Evolutionary conservation across 2,329 filamentous ascomycete species (phyloP).

Genomic region (Leptographium procerum): DNA sequence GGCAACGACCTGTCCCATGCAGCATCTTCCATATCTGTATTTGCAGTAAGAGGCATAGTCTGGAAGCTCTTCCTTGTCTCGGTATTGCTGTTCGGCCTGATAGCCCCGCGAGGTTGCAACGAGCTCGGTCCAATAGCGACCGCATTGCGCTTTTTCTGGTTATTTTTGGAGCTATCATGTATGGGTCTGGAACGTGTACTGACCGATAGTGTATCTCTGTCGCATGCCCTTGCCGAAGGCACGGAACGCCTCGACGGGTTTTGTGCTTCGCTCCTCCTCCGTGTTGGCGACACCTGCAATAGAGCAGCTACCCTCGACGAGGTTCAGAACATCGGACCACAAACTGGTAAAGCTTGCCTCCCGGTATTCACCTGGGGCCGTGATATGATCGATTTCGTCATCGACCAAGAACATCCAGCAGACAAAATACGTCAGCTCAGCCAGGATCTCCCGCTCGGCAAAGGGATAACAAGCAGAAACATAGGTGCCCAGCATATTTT

Average conservation of each 20-base stretch:
- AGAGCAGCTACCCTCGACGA: not conserved
- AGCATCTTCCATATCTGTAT: not conserved
- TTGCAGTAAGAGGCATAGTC: not conserved
- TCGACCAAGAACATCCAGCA: not conserved
- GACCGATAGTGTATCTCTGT: not conserved
- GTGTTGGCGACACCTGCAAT: not conserved
- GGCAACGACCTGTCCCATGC: not conserved
- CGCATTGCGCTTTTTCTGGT: not conserved
- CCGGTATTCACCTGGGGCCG: not conserved
- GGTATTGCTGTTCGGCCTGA: not conserved
- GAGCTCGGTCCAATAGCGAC: not conserved
- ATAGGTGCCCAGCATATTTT: not conserved
- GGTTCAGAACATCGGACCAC: not conserved
- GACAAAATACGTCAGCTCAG: not conserved
- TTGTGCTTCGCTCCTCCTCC: not conserved
- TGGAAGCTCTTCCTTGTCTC: not conserved
- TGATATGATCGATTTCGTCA: not conserved
- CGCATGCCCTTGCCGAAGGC: not conserved
- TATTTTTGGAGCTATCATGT: not conserved
- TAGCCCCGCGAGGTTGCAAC: not conserved
- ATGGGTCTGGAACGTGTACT: not conserved
- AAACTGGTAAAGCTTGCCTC: not conserved
- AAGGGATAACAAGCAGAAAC: not conserved
- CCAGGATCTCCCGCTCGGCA: not conserved
- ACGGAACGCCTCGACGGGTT: not conserved